Evolutionary conservation across 2,329 filamentous ascomycete genomes (phyloP).

Genomic region (Neocucurbitaria cava): DNA sequence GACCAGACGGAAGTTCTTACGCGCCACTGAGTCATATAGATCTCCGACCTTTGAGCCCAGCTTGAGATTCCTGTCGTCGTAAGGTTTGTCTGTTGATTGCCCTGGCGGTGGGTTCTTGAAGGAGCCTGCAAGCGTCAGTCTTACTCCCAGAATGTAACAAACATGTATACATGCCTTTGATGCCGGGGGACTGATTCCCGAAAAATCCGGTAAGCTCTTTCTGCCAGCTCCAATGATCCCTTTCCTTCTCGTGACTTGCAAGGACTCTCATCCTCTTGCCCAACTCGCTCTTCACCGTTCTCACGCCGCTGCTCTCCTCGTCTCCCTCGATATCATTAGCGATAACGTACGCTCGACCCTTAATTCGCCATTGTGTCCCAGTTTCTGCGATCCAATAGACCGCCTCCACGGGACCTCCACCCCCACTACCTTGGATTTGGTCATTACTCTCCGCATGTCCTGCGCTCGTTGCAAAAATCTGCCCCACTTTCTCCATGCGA

Average conservation of each 20-base stretch:
- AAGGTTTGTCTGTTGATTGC: slow-evolving; percentile 54
- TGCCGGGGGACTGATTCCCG: slow-evolving; percentile 81
- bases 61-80: slow-evolving; percentile 53
- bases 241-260: slow-evolving; percentile 49
- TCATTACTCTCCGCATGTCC: slow-evolving; percentile 54
- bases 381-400: slow-evolving; percentile 79
- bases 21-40: slow-evolving; percentile 72
- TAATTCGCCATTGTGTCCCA: slow-evolving; percentile 83
- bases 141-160: too few species aligned
- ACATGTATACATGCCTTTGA: slow-evolving; percentile 63
- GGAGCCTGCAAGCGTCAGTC: slow-evolving; percentile 57
- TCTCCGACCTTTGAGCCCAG: slow-evolving; percentile 72
- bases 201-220: slow-evolving; percentile 86
- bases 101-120: slow-evolving; percentile 65
- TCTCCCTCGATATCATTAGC: slow-evolving; percentile 69
- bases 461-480: slow-evolving; percentile 66
- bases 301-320: slow-evolving; percentile 61
- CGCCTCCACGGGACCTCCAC: slow-evolving; percentile 78
- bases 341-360: slow-evolving; percentile 77
- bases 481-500: slow-evolving; percentile 81
- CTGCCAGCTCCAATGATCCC: slow-evolving; percentile 77
- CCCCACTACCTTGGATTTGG: slow-evolving; percentile 60
- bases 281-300: slow-evolving; percentile 67
- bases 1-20: slow-evolving; percentile 83
- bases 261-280: slow-evolving; percentile 68